phyloP scores from a whole-genome alignment of 2,329 filamentous ascomycete species.

The Cercospora zeina region DNA sequence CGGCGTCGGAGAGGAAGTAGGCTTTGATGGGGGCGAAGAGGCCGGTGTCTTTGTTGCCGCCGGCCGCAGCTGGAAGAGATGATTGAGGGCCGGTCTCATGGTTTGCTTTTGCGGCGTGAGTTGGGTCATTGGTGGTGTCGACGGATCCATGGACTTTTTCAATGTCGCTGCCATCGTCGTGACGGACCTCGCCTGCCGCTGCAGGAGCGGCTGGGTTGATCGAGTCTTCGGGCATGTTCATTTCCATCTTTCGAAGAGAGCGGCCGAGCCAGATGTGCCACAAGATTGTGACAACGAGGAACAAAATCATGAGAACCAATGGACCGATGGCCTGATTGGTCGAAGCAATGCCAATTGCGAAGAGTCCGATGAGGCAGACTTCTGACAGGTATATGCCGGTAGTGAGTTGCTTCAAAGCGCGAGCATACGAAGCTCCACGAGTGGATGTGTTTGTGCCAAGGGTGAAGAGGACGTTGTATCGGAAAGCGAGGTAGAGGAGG shows the following conservation, averaged over 20 bases:
- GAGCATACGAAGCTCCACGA: conserved; percentile 46
- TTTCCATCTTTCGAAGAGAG: conserved; percentile 39
- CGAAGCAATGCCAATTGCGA: conserved; percentile 43
- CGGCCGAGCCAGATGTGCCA: conserved; percentile 44
- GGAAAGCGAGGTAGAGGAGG: conserved; percentile 50
- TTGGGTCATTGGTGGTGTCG: conserved; percentile 3
- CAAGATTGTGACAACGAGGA: conserved; percentile 44
- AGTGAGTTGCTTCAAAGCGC: conserved; percentile 48
- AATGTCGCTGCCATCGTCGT: conserved; percentile 11
- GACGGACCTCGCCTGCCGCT: neutral
- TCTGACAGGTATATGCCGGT: conserved; percentile 50
- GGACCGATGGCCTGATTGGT: conserved; percentile 42
- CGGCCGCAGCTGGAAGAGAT: conserved; percentile 8
- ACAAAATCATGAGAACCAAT: conserved; percentile 45
- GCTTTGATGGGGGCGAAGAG: conserved; percentile 29
- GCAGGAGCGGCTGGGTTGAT: conserved; percentile 7
- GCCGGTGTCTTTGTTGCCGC: conserved; percentile 8
- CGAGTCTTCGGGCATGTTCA: conserved; percentile 34
- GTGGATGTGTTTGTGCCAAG: conserved; percentile 49
- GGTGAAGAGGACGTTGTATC: conserved; percentile 53
- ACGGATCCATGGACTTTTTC: conserved; percentile 18
- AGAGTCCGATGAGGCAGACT: conserved; percentile 49
- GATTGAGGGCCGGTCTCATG: neutral
- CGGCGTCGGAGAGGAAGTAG: conserved; percentile 28
- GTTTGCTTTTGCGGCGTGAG: neutral